Evolutionary conservation across 805 yeast species (phyloP).

Genomic region (Saturnispora dispora): DNA sequence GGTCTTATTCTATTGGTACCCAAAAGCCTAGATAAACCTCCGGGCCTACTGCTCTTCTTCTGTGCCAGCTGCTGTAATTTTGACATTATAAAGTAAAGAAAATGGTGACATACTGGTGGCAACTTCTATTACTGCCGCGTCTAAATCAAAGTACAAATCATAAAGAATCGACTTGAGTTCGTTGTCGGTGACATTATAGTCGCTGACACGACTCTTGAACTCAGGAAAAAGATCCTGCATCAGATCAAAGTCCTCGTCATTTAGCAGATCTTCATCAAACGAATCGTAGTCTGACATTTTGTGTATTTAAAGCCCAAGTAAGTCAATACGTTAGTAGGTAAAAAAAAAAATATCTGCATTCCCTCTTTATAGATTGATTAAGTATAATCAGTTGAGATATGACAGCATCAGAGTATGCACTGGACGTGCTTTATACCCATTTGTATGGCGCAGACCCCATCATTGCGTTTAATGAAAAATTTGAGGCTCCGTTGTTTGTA

Average conservation of each 20-base stretch:
- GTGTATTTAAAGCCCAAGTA: not conserved
- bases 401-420: slow-evolving; percentile 3
- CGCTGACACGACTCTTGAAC: not conserved
- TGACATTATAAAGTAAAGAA: slow-evolving; percentile 9
- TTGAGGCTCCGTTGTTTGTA: slow-evolving; percentile 62
- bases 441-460: not conserved
- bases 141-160: slow-evolving; percentile 11
- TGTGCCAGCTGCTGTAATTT: slow-evolving; percentile 15
- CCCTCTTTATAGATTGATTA: not conserved
- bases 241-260: slow-evolving; percentile 32
- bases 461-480: not conserved
- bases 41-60: slow-evolving; percentile 3
- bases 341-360: not conserved
- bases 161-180: slow-evolving; percentile 12
- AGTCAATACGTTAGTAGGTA: not conserved
- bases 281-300: slow-evolving; percentile 10
- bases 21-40: not conserved
- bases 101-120: slow-evolving; percentile 10
- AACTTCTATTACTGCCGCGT: slow-evolving; percentile 8
- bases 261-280: slow-evolving; percentile 30
- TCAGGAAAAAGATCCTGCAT: slow-evolving; percentile 13
- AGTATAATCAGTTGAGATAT: not conserved
- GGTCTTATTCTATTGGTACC: not conserved
- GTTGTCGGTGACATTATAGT: not conserved
- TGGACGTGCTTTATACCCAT: slow-evolving; percentile 3